Evolutionary conservation across 306 rosid species (phyloP), one percentile per base, ranked within the genome.

Genomic region (Cyamopsis tetragonoloba): DNA sequence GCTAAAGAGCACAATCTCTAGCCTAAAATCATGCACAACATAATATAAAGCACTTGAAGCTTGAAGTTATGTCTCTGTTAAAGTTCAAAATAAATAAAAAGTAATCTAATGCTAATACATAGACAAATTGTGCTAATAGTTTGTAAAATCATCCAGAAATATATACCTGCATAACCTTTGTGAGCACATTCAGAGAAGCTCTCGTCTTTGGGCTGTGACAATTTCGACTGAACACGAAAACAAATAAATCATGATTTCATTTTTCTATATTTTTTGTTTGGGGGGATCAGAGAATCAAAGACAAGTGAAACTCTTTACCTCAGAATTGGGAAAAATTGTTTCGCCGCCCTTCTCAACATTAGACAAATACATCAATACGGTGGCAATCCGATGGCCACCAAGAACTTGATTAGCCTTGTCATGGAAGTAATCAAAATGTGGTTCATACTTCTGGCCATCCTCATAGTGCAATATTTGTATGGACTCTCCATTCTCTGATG

Each of bases 381-480:
- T 93, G 69, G 96, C 97, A 15, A 90, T 35, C 44, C 99, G 91
- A 63, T 90, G 99, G 71, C 99, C 99, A 68, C 99, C 99, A 60
- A 70, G 3, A 49, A 76, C 11, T 56, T 83, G 96, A 82, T 90
- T 90, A 64, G 66, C 85, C 82, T 87, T 84, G 87, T 88, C 97
- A 62, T 84, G 95, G 69, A 93, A 93, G 80, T 27, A 90, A 76
- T 90, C 99, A 62, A 15, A 93, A 80, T 93, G 99, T 5, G 99
- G 96, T 50, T 86, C 97, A 2, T 93, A 93, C 76, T 93, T 90
- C 85, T 93, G 84, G 41, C 97, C 97, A 46, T 88, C 12, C 82
- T 86, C 85, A 58, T 93, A 93, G 78, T 88, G 96, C 66, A 93
- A 79, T 67, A 93, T 31, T 81, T 93, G 99, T 15, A 90, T 88